Percentiles rank a stretch among this genome's conserved stretches.
Evolutionary conservation across 345 rosid genomes (phyloP).

Genomic region (sweet orange (Citrus sinensis)): DNA sequence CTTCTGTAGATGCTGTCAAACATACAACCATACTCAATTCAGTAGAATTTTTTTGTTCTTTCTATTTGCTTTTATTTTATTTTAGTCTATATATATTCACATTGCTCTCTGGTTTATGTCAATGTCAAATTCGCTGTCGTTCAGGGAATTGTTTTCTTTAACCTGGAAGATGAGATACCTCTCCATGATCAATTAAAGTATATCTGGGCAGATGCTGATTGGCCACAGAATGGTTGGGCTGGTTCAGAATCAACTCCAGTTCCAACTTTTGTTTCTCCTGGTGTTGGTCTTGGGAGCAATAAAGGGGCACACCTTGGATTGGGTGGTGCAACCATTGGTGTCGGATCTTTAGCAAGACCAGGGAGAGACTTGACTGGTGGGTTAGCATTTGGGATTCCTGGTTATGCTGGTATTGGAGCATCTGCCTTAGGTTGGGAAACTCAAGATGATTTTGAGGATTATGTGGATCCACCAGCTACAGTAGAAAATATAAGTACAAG

Average conservation of each 20-base stretch:
- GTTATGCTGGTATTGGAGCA: slow-evolving; percentile 61
- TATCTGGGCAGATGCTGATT: slow-evolving; percentile 79
- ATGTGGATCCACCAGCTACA: slow-evolving; percentile 70
- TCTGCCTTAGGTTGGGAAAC: slow-evolving; percentile 80
- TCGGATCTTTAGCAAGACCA: slow-evolving; percentile 45
- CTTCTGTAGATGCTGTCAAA: not conserved
- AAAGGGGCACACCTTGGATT: slow-evolving; percentile 74
- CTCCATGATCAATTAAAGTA: slow-evolving; percentile 40
- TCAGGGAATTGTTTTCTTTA: slow-evolving; percentile 82
- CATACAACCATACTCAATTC: not conserved
- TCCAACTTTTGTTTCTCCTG: slow-evolving; percentile 69
- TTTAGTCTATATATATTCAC: not conserved
- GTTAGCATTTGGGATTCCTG: slow-evolving; percentile 60
- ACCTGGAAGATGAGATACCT: slow-evolving; percentile 48
- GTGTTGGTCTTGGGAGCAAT: slow-evolving; percentile 68
- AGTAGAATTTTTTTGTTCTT: not conserved
- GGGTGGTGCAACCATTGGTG: slow-evolving; percentile 69
- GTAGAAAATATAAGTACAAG: slow-evolving; percentile 64
- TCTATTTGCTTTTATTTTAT: not conserved
- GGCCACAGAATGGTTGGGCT: slow-evolving; percentile 92
- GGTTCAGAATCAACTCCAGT: slow-evolving; percentile 71
- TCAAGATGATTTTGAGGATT: slow-evolving; percentile 69
- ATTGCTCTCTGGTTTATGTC: not conserved
- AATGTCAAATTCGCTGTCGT: slow-evolving; percentile 20
- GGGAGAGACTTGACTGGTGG: slow-evolving; percentile 47